Conservation (phyloP, 2,329 filamentous ascomycete genomes). For the Alternaria burnsii region DNA sequence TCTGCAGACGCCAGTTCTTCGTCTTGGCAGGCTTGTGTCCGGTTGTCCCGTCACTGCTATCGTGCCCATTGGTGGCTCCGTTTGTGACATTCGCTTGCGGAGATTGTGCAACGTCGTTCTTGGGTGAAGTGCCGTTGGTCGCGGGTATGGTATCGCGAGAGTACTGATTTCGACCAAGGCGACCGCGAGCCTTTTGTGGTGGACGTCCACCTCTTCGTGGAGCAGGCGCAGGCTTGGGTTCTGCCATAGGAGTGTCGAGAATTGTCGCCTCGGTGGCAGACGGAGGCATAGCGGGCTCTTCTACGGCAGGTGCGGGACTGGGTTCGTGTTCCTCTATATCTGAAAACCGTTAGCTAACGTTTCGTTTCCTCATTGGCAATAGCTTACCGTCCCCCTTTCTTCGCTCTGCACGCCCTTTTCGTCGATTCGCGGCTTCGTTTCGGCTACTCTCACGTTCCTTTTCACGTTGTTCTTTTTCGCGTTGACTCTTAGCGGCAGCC, state of each 20-base stretch:
- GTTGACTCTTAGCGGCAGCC: constrained; percentile 60
- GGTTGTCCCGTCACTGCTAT: constrained; percentile 65
- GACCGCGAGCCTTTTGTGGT: constrained; percentile 42
- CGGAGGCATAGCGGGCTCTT: constrained; percentile 38
- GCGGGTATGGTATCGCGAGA: constrained; percentile 46
- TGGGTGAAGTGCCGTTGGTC: constrained; percentile 46
- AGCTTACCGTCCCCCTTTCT: constrained; percentile 79
- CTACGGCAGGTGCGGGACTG: constrained; percentile 32
- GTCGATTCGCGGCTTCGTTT: constrained; percentile 77
- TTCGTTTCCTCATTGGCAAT: constrained; percentile 14
- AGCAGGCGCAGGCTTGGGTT: constrained; percentile 39
- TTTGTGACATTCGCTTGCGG: constrained; percentile 45
- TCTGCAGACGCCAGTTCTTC: constrained; percentile 63
- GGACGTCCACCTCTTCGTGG: constrained; percentile 48
- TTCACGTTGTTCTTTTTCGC: constrained; percentile 68
- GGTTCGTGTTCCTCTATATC: constrained; percentile 41
- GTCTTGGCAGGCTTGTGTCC: constrained; percentile 67
- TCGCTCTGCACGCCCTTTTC: constrained; percentile 82
- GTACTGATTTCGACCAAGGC: constrained; percentile 52
- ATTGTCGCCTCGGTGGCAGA: constrained; percentile 34
- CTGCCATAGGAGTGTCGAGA: constrained; percentile 36
- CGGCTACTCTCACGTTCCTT: constrained; percentile 76
- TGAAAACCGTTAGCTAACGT: constrained; percentile 33
- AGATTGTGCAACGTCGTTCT: constrained; percentile 41
- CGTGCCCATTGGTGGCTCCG: constrained; percentile 49